Evolutionary conservation across 768 basidiomycete genomes (phyloP).

Genomic region (Naganishia onofrii): DNA sequence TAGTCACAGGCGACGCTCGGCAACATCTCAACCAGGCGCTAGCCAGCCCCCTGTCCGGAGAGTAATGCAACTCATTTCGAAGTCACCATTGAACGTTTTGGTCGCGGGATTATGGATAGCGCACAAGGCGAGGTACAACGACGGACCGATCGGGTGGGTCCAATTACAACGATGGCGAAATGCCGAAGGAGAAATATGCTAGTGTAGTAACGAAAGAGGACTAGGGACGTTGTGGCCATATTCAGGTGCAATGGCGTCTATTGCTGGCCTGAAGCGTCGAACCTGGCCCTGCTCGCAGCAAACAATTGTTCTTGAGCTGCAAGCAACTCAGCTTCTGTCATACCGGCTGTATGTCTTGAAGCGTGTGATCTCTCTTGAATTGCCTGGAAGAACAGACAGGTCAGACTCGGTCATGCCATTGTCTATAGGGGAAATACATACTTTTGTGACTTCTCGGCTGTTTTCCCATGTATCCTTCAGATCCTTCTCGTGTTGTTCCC

Average conservation of each 20-base stretch:
- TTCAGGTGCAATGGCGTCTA: neutral
- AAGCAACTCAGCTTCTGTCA: slow-evolving; percentile 85
- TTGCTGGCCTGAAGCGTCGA: slow-evolving; percentile 41
- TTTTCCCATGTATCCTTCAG: slow-evolving; percentile 91
- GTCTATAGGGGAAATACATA: slow-evolving; percentile 47
- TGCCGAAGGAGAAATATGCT: slow-evolving; percentile 17
- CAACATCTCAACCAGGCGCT: neutral
- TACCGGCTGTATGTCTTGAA: slow-evolving; percentile 65
- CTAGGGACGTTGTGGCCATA: too few species aligned
- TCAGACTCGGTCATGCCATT: neutral
- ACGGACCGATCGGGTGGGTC: neutral
- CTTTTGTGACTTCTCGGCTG: slow-evolving; percentile 94
- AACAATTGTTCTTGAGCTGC: slow-evolving; percentile 87
- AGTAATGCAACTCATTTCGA: neutral
- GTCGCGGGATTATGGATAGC: neutral
- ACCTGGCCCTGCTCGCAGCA: slow-evolving; percentile 69
- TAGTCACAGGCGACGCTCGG: too few species aligned
- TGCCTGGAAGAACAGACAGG: neutral
- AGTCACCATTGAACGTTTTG: neutral
- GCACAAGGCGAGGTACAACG: neutral
- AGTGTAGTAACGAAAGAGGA: neutral
- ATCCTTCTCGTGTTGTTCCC: slow-evolving; percentile 83
- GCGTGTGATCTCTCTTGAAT: slow-evolving; percentile 42
- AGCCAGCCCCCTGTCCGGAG: neutral
- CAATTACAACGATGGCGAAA: neutral